Evolutionary conservation across 2,329 filamentous ascomycete species (phyloP).

Genomic region (Trichoderma pleuroti): DNA sequence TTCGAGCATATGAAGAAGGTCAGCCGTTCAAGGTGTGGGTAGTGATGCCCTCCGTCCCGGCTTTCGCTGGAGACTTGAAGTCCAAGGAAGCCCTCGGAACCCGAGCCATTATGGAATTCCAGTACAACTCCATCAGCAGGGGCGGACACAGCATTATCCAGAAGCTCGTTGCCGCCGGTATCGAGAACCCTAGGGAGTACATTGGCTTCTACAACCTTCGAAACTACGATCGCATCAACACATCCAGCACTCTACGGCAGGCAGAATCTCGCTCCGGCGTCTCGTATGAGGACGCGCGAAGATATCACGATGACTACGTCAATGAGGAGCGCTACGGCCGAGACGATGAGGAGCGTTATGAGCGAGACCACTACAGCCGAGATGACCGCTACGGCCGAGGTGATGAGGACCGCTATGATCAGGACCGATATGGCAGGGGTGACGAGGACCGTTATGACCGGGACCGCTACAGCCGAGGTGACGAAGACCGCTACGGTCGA

Average conservation of each 20-base stretch:
- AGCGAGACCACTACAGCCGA: background rate
- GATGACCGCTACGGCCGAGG: background rate
- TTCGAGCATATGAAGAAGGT: slow-evolving; percentile 62
- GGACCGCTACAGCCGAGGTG: background rate
- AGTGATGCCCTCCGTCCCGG: slow-evolving; percentile 75
- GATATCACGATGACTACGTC: slow-evolving; percentile 58
- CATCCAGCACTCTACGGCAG: slow-evolving; percentile 55
- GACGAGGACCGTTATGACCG: background rate
- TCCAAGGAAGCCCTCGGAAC: slow-evolving; percentile 70
- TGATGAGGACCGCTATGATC: background rate
- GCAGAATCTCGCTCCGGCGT: slow-evolving; percentile 63
- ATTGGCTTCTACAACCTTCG: slow-evolving; percentile 83
- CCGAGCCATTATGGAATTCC: slow-evolving; percentile 83
- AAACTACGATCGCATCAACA: slow-evolving; percentile 81
- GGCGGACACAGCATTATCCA: slow-evolving; percentile 77
- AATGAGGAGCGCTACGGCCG: slow-evolving; percentile 43
- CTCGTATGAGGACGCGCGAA: slow-evolving; percentile 62
- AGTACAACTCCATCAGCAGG: slow-evolving; percentile 75
- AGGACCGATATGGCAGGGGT: background rate
- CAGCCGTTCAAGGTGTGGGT: slow-evolving; percentile 73
- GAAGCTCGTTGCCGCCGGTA: slow-evolving; percentile 62
- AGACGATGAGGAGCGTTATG: slow-evolving; percentile 18
- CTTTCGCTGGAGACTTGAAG: slow-evolving; percentile 76
- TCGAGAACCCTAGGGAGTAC: slow-evolving; percentile 66
- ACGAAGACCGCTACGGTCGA: slow-evolving; percentile 34